Evolutionary conservation across 495 filamentous ascomycete genomes (phyloP).

Genomic region (Aspergillus conjunctus): DNA sequence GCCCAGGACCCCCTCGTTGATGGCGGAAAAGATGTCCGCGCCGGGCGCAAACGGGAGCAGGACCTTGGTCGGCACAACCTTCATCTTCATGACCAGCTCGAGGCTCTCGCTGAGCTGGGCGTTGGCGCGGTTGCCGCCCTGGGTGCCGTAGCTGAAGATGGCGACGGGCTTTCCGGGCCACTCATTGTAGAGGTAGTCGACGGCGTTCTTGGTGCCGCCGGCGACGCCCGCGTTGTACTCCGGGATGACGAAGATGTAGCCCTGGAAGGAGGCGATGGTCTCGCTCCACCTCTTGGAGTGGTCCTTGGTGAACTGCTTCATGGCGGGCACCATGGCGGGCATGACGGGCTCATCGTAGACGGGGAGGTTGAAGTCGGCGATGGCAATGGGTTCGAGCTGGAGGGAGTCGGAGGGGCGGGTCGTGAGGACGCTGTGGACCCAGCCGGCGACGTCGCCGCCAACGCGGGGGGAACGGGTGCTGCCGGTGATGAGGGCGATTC

Average conservation of each 20-base stretch:
- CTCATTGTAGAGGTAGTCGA: not conserved
- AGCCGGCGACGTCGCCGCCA: not conserved
- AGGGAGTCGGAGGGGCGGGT: not conserved
- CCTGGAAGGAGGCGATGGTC: not conserved
- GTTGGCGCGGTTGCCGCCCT: not conserved
- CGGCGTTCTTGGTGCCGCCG: not conserved
- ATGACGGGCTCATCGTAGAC: constrained; percentile 6
- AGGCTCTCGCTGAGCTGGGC: not conserved
- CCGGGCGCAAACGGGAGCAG: not conserved
- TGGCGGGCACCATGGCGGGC: constrained; percentile 3
- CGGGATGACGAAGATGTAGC: not conserved
- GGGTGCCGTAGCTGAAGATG: not conserved
- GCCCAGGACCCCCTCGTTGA: not conserved
- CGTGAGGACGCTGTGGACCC: not conserved
- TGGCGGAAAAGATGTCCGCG: not conserved
- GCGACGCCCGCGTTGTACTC: not conserved
- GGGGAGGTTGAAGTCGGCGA: constrained; percentile 7
- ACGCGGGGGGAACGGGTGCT: constrained; percentile 5
- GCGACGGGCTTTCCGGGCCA: not conserved
- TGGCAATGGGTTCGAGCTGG: not conserved
- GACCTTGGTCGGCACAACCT: not conserved
- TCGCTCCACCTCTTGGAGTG: constrained; percentile 6
- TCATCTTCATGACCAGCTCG: not conserved
- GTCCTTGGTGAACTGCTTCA: not conserved
- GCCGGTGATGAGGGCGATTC: constrained; percentile 3